Percentiles rank a stretch among this genome's conserved stretches.
phyloP scores from a whole-genome alignment of 495 filamentous ascomycete genomes.

The Penicillium arizonense region DNA sequence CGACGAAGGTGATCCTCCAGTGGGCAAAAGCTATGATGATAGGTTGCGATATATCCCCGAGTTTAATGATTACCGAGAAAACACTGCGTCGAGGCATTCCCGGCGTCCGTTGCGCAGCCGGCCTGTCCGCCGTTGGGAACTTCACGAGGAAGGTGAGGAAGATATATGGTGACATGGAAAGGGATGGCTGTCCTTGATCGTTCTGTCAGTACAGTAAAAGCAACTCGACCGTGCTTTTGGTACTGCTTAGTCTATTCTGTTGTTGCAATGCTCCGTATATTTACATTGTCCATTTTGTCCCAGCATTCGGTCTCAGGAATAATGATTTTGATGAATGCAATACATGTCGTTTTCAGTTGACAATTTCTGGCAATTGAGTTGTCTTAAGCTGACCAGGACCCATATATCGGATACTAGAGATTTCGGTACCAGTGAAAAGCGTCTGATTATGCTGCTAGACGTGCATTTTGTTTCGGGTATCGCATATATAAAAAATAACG shows the following conservation, averaged over 20 bases:
- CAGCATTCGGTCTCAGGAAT: neutral
- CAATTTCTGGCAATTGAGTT: no score
- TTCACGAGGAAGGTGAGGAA: slow-evolving; percentile 14
- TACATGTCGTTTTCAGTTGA: no score
- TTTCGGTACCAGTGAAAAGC: no score
- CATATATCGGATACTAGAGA: no score
- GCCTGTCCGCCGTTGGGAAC: slow-evolving; percentile 18
- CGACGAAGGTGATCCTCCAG: slow-evolving; percentile 64
- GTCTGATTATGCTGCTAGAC: no score
- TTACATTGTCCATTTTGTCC: neutral
- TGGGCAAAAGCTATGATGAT: slow-evolving; percentile 63
- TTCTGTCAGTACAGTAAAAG: neutral
- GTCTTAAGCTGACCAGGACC: no score
- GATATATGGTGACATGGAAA: slow-evolving; percentile 10
- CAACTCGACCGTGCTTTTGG: neutral
- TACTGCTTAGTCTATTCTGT: neutral
- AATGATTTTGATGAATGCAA: neutral
- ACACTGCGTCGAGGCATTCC: slow-evolving; percentile 8
- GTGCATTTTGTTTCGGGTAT: neutral
- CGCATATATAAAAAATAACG: no score
- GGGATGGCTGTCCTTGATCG: neutral
- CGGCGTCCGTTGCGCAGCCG: slow-evolving; percentile 24
- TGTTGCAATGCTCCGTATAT: neutral
- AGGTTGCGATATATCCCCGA: slow-evolving; percentile 29
- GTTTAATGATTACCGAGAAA: slow-evolving; percentile 28